Evolutionary conservation across 225 moss, liverwort and hornwort species (phyloP).

Genomic region (Bryoerythrophyllum caledonicum): DNA sequence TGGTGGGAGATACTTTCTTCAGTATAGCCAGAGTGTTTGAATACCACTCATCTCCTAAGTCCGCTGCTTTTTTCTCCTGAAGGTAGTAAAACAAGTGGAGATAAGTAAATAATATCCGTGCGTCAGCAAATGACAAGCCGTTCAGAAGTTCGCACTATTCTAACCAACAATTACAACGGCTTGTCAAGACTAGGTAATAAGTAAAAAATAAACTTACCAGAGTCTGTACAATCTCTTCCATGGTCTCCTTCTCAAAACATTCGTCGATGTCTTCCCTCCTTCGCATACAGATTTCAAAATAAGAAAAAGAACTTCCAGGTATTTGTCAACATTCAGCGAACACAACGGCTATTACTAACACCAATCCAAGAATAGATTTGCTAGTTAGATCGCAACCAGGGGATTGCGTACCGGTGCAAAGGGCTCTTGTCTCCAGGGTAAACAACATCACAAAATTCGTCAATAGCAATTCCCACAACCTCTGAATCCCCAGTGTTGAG

Average conservation of each 20-base stretch:
- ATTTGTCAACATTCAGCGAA: not conserved
- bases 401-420: constrained; percentile 58
- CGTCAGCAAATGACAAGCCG: not conserved
- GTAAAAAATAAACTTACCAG: constrained; percentile 56
- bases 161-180: not conserved
- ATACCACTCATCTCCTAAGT: constrained; percentile 78
- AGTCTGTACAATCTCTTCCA: constrained; percentile 79
- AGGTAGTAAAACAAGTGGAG: constrained; percentile 18
- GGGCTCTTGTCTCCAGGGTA: constrained; percentile 88
- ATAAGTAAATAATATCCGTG: not conserved
- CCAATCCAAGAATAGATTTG: not conserved
- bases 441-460: constrained; percentile 97
- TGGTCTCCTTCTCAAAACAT: constrained; percentile 78
- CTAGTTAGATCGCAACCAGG: not conserved
- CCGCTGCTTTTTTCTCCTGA: constrained; percentile 63
- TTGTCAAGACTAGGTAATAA: not conserved
- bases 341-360: not conserved
- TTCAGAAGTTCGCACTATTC: not conserved
- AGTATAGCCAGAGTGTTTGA: constrained; percentile 57
- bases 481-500: constrained; percentile 78
- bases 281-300: constrained; percentile 26
- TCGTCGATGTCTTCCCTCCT: constrained; percentile 79
- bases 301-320: not conserved
- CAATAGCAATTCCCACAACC: constrained; percentile 81
- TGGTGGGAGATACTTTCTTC: constrained; percentile 72